phyloP scores from a whole-genome alignment of 176 grass and related monocot genomes.

The Ensete ventricosum region DNA sequence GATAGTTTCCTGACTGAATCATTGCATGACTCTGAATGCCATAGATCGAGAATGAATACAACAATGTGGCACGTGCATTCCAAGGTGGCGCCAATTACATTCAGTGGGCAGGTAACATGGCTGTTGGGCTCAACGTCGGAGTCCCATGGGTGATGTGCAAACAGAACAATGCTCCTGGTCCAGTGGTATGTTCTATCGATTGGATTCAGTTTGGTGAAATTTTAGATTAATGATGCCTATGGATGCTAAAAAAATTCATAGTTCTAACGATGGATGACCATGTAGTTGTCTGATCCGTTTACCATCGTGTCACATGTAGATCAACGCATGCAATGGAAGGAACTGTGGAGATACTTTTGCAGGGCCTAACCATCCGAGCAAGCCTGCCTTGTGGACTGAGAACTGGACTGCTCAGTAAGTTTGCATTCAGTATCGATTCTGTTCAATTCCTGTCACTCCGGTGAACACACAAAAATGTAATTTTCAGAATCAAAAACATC shows the following conservation, averaged over 20 bases:
- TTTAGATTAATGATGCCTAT: not conserved
- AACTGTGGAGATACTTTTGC: constrained; percentile 86
- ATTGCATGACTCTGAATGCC: not conserved
- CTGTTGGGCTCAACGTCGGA: constrained; percentile 24
- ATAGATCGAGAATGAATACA: constrained; percentile 93
- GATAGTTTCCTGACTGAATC: not conserved
- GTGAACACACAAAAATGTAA: not conserved
- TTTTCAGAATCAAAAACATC: not conserved
- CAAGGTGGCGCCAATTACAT: constrained; percentile 47
- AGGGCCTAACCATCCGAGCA: constrained; percentile 32
- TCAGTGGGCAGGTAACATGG: constrained; percentile 64
- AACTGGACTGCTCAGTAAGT: constrained; percentile 98
- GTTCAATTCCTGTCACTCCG: no score
- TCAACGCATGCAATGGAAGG: constrained; percentile 93
- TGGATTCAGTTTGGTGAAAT: not conserved
- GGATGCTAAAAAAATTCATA: not conserved
- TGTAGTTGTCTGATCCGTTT: no score
- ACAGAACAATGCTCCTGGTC: constrained; percentile 58
- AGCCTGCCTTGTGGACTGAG: constrained; percentile 84
- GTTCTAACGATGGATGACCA: not conserved
- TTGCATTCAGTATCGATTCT: not conserved
- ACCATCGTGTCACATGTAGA: constrained; percentile 22
- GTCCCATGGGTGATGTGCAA: constrained; percentile 98
- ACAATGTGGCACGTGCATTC: constrained; percentile 38
- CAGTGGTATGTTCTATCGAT: constrained; percentile 46